Conservation (phyloP, 352 stramenopile species). For the Pythium rhizo-oryzae region DNA sequence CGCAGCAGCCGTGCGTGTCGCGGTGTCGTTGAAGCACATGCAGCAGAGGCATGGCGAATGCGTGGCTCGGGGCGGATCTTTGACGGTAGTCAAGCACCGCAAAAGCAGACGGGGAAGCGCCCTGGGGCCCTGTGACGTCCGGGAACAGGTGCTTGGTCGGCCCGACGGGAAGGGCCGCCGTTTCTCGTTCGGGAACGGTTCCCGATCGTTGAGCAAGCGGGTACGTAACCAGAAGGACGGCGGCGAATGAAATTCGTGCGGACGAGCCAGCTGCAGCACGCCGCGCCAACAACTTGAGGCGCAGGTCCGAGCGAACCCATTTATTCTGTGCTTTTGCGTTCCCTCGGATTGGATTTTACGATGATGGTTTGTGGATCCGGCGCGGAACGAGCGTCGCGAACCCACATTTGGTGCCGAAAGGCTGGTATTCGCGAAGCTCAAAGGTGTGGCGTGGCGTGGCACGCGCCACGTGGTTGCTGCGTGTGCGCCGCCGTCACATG, state of each 20-base stretch:
- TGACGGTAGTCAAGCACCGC: conserved; percentile 20
- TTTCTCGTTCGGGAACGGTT: not conserved
- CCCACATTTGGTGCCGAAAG: not conserved
- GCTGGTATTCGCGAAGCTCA: conserved; percentile 6
- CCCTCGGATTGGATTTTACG: not conserved
- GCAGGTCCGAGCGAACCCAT: not conserved
- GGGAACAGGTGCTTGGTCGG: conserved; percentile 9
- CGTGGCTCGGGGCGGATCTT: not conserved
- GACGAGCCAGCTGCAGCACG: conserved; percentile 18
- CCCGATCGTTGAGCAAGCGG: not conserved
- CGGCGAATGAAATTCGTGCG: conserved; percentile 24
- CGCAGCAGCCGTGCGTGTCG: not conserved
- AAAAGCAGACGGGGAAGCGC: conserved; percentile 20
- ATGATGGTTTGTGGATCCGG: not conserved
- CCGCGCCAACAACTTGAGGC: not conserved
- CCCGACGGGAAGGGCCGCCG: not conserved
- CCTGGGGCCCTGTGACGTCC: not conserved
- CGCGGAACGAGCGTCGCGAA: not conserved
- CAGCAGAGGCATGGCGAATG: conserved; percentile 6
- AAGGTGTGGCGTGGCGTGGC: not conserved
- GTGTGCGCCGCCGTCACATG: not conserved
- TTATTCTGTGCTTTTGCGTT: not conserved
- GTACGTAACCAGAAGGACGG: conserved; percentile 17
- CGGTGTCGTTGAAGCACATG: conserved; percentile 23
- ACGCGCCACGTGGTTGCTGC: not conserved